Evolutionary conservation across 2,329 filamentous ascomycete species (phyloP).

Genomic region (Pseudogymnoascus sp.): DNA sequence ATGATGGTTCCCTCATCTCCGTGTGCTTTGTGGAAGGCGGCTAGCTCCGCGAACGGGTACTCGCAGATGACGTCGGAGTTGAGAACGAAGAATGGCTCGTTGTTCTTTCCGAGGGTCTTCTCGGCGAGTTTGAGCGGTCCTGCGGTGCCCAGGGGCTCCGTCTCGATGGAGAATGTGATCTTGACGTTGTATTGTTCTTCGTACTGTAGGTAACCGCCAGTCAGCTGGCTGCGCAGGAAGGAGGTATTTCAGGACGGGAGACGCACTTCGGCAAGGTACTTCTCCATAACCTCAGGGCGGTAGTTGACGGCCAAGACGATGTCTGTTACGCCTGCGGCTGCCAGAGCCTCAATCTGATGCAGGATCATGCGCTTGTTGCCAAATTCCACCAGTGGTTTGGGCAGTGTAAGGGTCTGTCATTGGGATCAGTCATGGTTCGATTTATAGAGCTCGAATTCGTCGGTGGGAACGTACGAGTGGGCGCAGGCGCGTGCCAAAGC

Average conservation of each 20-base stretch:
- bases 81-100: constrained; percentile 92
- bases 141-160: constrained; percentile 88
- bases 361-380: constrained; percentile 99
- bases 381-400: constrained; percentile 96
- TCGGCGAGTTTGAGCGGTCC: constrained; percentile 94
- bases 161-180: constrained; percentile 95
- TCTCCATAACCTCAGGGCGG: constrained; percentile 95
- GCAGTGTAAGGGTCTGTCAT: constrained; percentile 80
- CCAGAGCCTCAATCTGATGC: constrained; percentile 93
- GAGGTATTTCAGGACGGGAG: constrained; percentile 14
- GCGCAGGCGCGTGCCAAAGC: constrained; percentile 94
- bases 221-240: constrained; percentile 7
- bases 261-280: constrained; percentile 76
- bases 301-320: constrained; percentile 99
- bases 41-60: constrained; percentile 85
- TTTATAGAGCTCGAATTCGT: constrained; percentile 5
- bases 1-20: constrained; percentile 96
- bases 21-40: constrained; percentile 85
- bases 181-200: constrained; percentile 87
- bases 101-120: constrained; percentile 84
- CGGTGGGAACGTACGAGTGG: constrained; percentile 63
- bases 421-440: constrained; percentile 4
- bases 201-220: constrained; percentile 46
- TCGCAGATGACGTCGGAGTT: constrained; percentile 99
- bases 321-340: constrained; percentile 88